Base-by-base conservation (phyloP, 1,284 basidiomycete species). In the Leccinum fallax region DNA sequence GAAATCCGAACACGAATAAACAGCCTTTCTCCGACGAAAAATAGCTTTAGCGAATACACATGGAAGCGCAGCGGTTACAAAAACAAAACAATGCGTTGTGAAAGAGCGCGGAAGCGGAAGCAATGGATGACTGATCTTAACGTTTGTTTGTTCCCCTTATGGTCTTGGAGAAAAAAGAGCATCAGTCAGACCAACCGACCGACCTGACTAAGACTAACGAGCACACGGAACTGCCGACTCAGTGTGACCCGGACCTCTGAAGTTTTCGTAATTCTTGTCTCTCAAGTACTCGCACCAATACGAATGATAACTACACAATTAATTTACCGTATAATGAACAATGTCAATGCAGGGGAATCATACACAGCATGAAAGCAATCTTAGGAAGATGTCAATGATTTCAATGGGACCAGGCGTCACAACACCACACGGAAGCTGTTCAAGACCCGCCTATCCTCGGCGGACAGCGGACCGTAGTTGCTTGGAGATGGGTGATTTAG, bases 391-490 rank as follows among this genome's bases (percentile, higher is more conserved):
- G 32, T 26, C 63, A 57, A 66, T 16, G 49, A 57, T 66, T 65
- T 59, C 38, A 61, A 67, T 55, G 60, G 8, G 40, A 26, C 11
- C 21, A 5, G 21, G 10, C 21, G 34, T 74, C 64, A 87, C 55
- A 88, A 69, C 15, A 81, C 76, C 55, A 87, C 79, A 55, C 84
- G 82, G 69, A 88, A 83, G 30, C 82, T 81, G 65, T 79, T 80
- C 57, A 88, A 68, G 15, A 81, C 83, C 57, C 85, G 80, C 57
- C 79, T 80, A 70, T 88, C 86, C 68, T 88, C 86, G 40, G 81
- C 76, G 15, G 85, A 85, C 28, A 86, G 73, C 19, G 84, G 85
- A 1, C 76, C 67, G 66, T 86, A 86, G 10, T 72, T 71, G 2
- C 71, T 67, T 24, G 74, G 69, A 38, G 75, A 65, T 48, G 73